Base-by-base conservation (phyloP, 805 yeast species). In the Maudiozyma saulgeensis region DNA sequence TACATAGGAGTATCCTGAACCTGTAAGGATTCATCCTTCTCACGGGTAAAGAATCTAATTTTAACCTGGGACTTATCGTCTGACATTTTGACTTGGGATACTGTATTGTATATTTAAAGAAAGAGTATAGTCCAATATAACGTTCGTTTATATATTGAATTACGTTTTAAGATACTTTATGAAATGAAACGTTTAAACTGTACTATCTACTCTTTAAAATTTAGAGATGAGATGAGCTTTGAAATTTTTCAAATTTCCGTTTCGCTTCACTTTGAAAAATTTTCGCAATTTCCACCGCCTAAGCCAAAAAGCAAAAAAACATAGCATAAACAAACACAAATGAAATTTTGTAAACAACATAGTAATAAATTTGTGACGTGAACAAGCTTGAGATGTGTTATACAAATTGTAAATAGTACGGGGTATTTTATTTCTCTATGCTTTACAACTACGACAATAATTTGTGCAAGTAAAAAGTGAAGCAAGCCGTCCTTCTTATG, bases 31-130 rank as follows among this genome's bases (percentile, higher is more conserved):
- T 79, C 81, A 61, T 84, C 91, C 53, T 80, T 82, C 58, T 91
- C 98, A 57, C 91, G 79, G 43, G 97, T 90, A 71, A 85, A 80
- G 68, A 87, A 82, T 56, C 82, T 81, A 66, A 90, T 81, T 70
- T 85, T 85, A 23, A 88, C 77, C 68, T 86, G 95, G n/a, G 80
- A 69, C 48, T 77, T 74, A 54, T 63, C 68, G n/a, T 56, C 62
- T 16, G 53, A 42, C 56, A 53, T 53, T 5, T n/a, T 46, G 7
- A 16, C 9, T 28, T 28, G 32, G 32, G 32, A 28, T 28, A 28
- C 32, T 28, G 4, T 28, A 28, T 2, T 28, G 32, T 28, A 11
- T 8, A 28, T 28, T 28, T 28, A 8, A 28, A 28, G 3, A 11
- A 28, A 28, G 32, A 6, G 2, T 28, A 28, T 28, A 28, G 9